phyloP scores from a whole-genome alignment of 1,139 yeast genomes.

The Petasospora fabianii region DNA sequence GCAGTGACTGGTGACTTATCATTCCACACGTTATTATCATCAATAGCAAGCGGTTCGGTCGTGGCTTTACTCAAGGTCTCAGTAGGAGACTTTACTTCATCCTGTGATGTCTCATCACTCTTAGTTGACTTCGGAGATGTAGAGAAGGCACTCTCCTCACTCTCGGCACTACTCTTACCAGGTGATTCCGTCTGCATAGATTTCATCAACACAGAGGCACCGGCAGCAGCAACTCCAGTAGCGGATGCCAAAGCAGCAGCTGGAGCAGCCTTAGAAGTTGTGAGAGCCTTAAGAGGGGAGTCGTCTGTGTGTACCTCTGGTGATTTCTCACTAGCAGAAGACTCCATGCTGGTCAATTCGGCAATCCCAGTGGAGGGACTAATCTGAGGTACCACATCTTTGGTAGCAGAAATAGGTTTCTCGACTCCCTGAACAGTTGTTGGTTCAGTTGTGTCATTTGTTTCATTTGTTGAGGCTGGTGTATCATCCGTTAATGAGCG shows the following conservation, averaged over 20 bases:
- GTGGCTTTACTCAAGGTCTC: background rate
- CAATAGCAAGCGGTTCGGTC: too few relatives aligned
- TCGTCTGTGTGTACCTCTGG: background rate
- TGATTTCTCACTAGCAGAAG: background rate
- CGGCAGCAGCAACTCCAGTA: background rate
- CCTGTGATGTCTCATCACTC: background rate
- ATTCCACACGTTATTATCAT: too few relatives aligned
- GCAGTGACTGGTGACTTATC: too few relatives aligned
- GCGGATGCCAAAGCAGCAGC: too few relatives aligned
- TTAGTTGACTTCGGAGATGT: background rate
- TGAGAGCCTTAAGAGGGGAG: too few relatives aligned
- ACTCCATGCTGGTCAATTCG: background rate
- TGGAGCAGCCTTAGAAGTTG: too few relatives aligned
- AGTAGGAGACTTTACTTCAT: background rate
- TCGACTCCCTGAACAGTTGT: too few relatives aligned
- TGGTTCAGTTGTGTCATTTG: background rate
- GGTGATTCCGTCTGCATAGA: background rate
- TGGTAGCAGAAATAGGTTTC: too few relatives aligned
- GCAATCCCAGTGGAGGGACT: constrained; percentile 1
- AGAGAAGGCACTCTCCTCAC: background rate
- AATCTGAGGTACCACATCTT: background rate
- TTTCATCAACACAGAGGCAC: background rate
- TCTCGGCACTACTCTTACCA: background rate
- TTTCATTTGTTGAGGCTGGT: background rate
- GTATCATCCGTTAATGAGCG: constrained; percentile 1